phyloP scores from a whole-genome alignment of 2,329 filamentous ascomycete species.

The Pseudopithomyces chartarum region DNA sequence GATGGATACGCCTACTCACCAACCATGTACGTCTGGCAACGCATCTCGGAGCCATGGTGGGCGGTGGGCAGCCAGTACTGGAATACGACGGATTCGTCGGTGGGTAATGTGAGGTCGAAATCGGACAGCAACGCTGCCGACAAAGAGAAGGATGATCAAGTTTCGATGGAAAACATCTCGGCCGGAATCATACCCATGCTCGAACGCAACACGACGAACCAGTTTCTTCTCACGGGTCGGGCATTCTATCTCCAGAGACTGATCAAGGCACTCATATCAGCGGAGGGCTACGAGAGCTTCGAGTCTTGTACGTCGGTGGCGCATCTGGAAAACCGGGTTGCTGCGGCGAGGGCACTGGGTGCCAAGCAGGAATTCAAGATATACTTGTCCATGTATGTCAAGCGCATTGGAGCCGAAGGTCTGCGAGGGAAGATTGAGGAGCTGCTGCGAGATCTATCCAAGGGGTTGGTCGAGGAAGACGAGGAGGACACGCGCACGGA shows the following conservation, averaged over 20 bases:
- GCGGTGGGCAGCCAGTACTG: constrained; percentile 97
- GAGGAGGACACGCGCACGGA: constrained; percentile 59
- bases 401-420: constrained; percentile 89
- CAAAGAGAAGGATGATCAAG: constrained; percentile 52
- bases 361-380: constrained; percentile 91
- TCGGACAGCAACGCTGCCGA: constrained; percentile 46
- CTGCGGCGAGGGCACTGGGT: constrained; percentile 81
- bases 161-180: constrained; percentile 68
- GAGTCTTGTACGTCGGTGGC: constrained; percentile 91
- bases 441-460: constrained; percentile 79
- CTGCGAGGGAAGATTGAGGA: constrained; percentile 90
- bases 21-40: constrained; percentile 88
- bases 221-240: constrained; percentile 87
- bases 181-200: constrained; percentile 92
- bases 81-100: constrained; percentile 94
- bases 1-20: constrained; percentile 91
- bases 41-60: constrained; percentile 97
- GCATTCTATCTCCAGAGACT: constrained; percentile 90
- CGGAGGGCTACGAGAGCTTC: constrained; percentile 89
- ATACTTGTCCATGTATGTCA: constrained; percentile 98
- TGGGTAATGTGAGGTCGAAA: constrained; percentile 74
- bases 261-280: constrained; percentile 84
- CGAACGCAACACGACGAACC: constrained; percentile 92
- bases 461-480: constrained; percentile 65
- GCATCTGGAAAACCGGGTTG: constrained; percentile 92